Evolutionary conservation across 345 rosid genomes (phyloP), one percentile per base, ranked within the genome.

Genomic region (Citrus glauca): DNA sequence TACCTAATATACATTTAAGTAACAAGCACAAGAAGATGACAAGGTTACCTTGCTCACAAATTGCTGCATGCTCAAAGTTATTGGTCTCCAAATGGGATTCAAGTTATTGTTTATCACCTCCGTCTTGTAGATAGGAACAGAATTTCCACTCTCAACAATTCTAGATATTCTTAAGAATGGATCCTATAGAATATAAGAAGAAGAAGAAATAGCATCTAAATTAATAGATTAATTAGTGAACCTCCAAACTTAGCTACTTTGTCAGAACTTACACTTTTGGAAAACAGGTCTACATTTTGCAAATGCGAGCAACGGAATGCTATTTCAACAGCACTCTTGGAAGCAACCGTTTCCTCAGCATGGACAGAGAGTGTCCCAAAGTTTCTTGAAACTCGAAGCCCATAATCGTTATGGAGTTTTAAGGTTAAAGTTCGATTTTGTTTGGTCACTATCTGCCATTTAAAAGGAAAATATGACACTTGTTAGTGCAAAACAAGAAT

Each of bases 101-200:
- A 95, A 80, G 80, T 94, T 81, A 82, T 93, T 81, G 78, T 90
- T 81, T 63, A 90, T 81, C 30, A 90, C 97, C 85, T 93, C 94
- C 28, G 98, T 93, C 86, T 90, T 90, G 86, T 91, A 94, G 73
- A 94, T 86, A 6, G 95, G 95, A 50, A 93, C 72, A 57, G 78
- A 75, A 71, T 66, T 82, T 75, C 89, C 91, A 71, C 45, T 80
- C 82, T 93, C 98, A 60, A 79, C 85, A 19, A 87, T 70, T 91
- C 91, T 90, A 38, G 98, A 95, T 73, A 95, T 90, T 86, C 89
- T 88, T 79, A 94, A 73, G 85, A 93, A 95, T 28, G 98, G 98
- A 74, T 93, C 97, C 98, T 93, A 71, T 4, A 80, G 53, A 59
- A 69, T 61, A 33, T 74, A 67, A 37, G 24, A 68, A 57, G 57